Evolutionary conservation across 306 rosid species (phyloP).

Genomic region (Quercus variabilis): DNA sequence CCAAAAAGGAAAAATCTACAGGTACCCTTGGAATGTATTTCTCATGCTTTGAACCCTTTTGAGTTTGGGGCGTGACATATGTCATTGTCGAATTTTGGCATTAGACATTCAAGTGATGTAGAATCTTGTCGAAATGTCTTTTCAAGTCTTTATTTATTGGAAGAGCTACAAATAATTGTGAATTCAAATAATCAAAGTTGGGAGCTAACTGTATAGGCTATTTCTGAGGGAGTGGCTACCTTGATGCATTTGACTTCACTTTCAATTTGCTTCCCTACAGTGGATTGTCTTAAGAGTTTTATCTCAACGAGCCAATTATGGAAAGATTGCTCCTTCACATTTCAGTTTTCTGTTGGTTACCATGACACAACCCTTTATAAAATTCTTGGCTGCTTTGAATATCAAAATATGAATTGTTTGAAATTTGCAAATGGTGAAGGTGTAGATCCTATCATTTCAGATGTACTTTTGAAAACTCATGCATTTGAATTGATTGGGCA

Average conservation of each 20-base stretch:
- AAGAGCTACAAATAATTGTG: conserved; percentile 28
- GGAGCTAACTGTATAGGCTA: not conserved
- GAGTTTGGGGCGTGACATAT: too few species aligned
- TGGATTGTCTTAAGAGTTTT: conserved; percentile 1
- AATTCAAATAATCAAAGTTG: conserved; percentile 15
- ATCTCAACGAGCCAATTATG: conserved; percentile 7
- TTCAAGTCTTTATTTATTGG: conserved; percentile 16
- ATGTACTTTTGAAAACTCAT: conserved; percentile 16
- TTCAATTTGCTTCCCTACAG: conserved; percentile 16
- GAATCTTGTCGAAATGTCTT: not conserved
- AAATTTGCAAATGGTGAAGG: conserved; percentile 13
- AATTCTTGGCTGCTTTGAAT: conserved; percentile 24
- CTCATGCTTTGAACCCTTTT: too few species aligned
- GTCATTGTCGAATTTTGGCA: too few species aligned
- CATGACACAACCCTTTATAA: conserved; percentile 4
- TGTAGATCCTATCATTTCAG: conserved; percentile 1
- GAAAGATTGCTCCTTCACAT: not conserved
- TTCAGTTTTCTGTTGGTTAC: conserved; percentile 25
- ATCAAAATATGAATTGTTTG: conserved; percentile 11
- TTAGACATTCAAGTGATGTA: not conserved
- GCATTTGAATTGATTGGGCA: conserved; percentile 25
- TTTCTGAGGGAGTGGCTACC: conserved; percentile 17
- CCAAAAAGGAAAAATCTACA: too few species aligned
- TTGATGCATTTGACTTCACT: not conserved
- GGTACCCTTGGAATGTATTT: too few species aligned